Evolutionary conservation across 2,329 filamentous ascomycete genomes (phyloP).

Genomic region (Talaromyces albobiverticillius): DNA sequence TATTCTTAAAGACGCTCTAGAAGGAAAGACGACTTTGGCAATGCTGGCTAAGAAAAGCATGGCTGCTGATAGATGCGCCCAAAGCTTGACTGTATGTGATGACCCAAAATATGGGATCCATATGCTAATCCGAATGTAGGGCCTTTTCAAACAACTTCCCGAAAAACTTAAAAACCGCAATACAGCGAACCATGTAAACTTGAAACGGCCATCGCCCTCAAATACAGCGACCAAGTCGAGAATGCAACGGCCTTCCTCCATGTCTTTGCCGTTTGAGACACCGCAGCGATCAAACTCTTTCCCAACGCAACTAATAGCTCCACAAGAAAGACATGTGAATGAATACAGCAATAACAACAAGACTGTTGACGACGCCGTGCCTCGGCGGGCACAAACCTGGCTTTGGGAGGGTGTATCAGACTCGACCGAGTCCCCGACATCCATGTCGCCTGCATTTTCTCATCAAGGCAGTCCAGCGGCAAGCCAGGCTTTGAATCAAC

Average conservation of each 20-base stretch:
- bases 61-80: slow-evolving; percentile 82
- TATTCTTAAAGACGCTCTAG: slow-evolving; percentile 78
- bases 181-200: slow-evolving; percentile 42
- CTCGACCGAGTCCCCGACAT: slow-evolving; percentile 28
- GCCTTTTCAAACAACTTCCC: slow-evolving; percentile 79
- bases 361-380: slow-evolving; percentile 30
- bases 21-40: slow-evolving; percentile 78
- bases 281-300: slow-evolving; percentile 41
- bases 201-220: slow-evolving; percentile 46
- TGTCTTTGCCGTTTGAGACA: slow-evolving; percentile 15
- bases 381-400: slow-evolving; percentile 12
- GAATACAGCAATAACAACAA: slow-evolving; percentile 21
- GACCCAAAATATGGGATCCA: not conserved
- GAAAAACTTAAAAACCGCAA: slow-evolving; percentile 62
- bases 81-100: slow-evolving; percentile 71
- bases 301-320: slow-evolving; percentile 28
- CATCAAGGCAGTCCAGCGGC: slow-evolving; percentile 21
- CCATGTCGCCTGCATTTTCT: slow-evolving; percentile 26
- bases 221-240: slow-evolving; percentile 16
- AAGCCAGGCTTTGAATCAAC: slow-evolving; percentile 19
- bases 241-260: slow-evolving; percentile 17
- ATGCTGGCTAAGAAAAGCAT: slow-evolving; percentile 78
- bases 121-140: slow-evolving; percentile 44
- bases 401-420: slow-evolving; percentile 25
- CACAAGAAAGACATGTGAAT: slow-evolving; percentile 17